Percentiles rank a stretch among this genome's conserved stretches.
These are phyloP conservation scores for Chalciporus piperatus DNA, from an alignment of 768 basidiomycete species.

Conservation along the genomic window DNA sequence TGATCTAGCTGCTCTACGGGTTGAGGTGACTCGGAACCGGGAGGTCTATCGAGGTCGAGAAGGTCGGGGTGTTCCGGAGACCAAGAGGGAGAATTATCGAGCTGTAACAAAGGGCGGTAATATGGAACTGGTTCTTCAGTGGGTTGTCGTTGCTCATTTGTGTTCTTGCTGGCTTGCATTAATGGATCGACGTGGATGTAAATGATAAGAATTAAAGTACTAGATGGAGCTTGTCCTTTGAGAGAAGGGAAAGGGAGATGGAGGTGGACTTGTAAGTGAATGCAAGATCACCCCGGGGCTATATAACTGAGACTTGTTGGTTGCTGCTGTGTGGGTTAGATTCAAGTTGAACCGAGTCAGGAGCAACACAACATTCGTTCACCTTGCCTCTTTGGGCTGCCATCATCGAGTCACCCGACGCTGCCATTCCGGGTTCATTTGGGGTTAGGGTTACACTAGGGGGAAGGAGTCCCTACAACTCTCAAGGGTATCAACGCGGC, in stretches of 20 bases:
- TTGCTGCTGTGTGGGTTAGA: conserved; percentile 19
- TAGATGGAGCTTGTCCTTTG: conserved; percentile 13
- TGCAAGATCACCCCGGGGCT: conserved; percentile 28
- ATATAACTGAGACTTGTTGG: neutral
- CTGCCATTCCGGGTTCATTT: neutral
- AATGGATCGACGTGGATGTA: conserved; percentile 15
- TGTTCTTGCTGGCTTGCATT: conserved; percentile 29
- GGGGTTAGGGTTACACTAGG: neutral
- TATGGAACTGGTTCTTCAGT: conserved; percentile 17
- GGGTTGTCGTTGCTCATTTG: conserved; percentile 23
- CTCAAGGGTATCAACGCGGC: neutral
- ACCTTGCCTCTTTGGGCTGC: conserved; percentile 13
- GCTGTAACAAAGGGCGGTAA: conserved; percentile 31
- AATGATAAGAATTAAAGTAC: conserved; percentile 15
- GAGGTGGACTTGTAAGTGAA: conserved; percentile 31
- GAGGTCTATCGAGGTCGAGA: conserved; percentile 7
- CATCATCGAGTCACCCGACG: conserved; percentile 20
- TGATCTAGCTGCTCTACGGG: conserved; percentile 8
- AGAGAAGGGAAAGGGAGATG: conserved; percentile 15
- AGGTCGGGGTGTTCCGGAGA: conserved; percentile 9
- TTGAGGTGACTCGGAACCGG: conserved; percentile 6
- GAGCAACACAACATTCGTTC: conserved; percentile 13
- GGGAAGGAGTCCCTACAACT: neutral
- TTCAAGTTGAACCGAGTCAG: conserved; percentile 23
- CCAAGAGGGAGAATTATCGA: conserved; percentile 29